These are phyloP conservation scores for Leccinum pachyderme DNA, from an alignment of 1,284 basidiomycete species.

Conservation along the genomic window DNA sequence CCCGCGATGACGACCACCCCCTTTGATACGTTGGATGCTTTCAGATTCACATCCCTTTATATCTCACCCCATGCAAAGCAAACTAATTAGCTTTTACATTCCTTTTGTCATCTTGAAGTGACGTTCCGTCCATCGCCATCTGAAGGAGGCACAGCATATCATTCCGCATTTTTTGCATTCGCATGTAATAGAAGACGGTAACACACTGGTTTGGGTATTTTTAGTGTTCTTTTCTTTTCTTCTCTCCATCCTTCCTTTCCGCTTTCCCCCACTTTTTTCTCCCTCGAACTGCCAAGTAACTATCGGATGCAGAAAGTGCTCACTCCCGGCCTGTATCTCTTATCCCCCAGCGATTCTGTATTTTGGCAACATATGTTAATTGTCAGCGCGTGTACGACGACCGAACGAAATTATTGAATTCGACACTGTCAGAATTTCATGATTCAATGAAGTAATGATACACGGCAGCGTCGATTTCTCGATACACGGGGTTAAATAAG, in stretches of 20 bases:
- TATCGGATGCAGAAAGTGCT: slow-evolving; percentile 16
- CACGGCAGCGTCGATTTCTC: not conserved
- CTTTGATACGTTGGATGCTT: slow-evolving; percentile 19
- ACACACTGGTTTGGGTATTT: slow-evolving; percentile 30
- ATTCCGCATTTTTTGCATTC: slow-evolving; percentile 39
- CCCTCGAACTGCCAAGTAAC: slow-evolving; percentile 10
- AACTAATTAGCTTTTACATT: slow-evolving; percentile 37
- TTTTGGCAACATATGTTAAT: not conserved
- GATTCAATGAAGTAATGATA: not conserved
- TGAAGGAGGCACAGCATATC: slow-evolving; percentile 59
- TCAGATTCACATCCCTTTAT: slow-evolving; percentile 27
- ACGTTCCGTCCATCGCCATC: slow-evolving; percentile 44
- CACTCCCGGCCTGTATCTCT: slow-evolving; percentile 23
- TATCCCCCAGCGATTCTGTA: slow-evolving; percentile 2
- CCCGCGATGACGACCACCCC: not conserved
- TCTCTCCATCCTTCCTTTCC: not conserved
- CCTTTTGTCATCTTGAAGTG: slow-evolving; percentile 23
- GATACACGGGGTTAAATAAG: not conserved
- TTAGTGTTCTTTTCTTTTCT: slow-evolving; percentile 14
- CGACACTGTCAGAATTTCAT: not conserved
- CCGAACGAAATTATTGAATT: not conserved
- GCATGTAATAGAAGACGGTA: slow-evolving; percentile 45
- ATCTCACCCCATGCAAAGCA: slow-evolving; percentile 41
- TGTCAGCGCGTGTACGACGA: not conserved
- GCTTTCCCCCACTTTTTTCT: not conserved